phyloP scores from a whole-genome alignment of 305 asterid genomes.

The Plantago coronopus region DNA sequence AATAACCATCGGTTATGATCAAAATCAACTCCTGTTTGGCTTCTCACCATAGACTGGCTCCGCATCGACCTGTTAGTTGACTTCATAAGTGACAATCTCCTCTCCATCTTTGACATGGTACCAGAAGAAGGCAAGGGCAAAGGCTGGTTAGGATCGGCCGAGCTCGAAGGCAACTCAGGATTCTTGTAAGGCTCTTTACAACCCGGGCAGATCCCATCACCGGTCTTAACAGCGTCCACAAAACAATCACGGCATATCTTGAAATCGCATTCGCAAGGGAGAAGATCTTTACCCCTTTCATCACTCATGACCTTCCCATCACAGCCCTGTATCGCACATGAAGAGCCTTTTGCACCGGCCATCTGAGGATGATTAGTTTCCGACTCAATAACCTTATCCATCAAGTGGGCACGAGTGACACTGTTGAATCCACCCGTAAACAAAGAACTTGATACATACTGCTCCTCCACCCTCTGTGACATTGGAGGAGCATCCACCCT shows the following conservation, averaged over 20 bases:
- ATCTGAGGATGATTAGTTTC: conserved; percentile 88
- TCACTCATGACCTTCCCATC: conserved; percentile 93
- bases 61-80: conserved; percentile 64
- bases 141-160: conserved; percentile 45
- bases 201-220: conserved; percentile 86
- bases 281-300: conserved; percentile 81
- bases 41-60: conserved; percentile 77
- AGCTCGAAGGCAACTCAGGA: conserved; percentile 44
- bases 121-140: conserved; percentile 55
- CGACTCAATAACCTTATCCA: conserved; percentile 95
- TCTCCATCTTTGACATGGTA: conserved; percentile 80
- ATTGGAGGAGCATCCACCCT: conserved; percentile 52
- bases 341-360: conserved; percentile 92
- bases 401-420: conserved; percentile 84
- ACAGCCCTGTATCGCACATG: conserved; percentile 81
- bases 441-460: conserved; percentile 80
- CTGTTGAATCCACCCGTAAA: conserved; percentile 88
- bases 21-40: conserved; percentile 80
- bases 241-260: conserved; percentile 93
- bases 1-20: conserved; percentile 92
- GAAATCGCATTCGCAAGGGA: conserved; percentile 94
- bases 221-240: conserved; percentile 66
- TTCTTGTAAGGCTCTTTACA: conserved; percentile 88
- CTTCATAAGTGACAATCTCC: conserved; percentile 83
- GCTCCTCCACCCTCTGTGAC: conserved; percentile 91